These are phyloP conservation scores for Albifimbria verrucaria DNA, from an alignment of 2,329 filamentous ascomycete genomes.

Conservation along the genomic window DNA sequence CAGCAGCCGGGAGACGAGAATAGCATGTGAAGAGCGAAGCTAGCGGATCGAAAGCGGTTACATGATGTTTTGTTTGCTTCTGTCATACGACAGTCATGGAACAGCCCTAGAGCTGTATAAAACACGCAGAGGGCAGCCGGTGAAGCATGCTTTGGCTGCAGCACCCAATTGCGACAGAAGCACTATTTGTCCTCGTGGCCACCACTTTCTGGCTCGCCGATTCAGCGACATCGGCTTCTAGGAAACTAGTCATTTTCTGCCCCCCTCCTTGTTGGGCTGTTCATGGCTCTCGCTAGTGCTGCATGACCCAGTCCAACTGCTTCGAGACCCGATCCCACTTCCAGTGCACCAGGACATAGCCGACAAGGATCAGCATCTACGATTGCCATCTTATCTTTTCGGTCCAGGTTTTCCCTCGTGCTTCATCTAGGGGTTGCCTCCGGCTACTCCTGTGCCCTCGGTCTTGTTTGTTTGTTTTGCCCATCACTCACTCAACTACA, in stretches of 20 bases:
- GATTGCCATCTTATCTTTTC: not conserved
- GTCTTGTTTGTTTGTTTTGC: no score
- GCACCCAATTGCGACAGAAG: not conserved
- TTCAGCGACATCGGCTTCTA: not conserved
- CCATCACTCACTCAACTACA: not conserved
- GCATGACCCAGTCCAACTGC: not conserved
- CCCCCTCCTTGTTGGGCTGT: no score
- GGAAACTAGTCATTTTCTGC: not conserved
- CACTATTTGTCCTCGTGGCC: not conserved
- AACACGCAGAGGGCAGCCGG: not conserved
- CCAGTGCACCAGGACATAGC: not conserved
- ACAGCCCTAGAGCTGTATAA: not conserved
- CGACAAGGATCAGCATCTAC: not conserved
- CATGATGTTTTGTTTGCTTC: not conserved
- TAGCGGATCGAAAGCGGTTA: no score
- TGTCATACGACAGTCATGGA: not conserved
- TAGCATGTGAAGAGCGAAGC: not conserved
- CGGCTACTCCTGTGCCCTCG: not conserved
- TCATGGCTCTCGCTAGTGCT: not conserved
- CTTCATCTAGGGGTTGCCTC: not conserved
- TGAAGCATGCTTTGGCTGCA: not conserved
- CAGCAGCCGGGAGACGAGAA: not conserved
- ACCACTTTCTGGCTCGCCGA: not conserved
- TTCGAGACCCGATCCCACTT: not conserved
- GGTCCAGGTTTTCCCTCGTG: not conserved